Conservation (phyloP, 306 rosid genomes). For the Medicago lupulina region DNA sequence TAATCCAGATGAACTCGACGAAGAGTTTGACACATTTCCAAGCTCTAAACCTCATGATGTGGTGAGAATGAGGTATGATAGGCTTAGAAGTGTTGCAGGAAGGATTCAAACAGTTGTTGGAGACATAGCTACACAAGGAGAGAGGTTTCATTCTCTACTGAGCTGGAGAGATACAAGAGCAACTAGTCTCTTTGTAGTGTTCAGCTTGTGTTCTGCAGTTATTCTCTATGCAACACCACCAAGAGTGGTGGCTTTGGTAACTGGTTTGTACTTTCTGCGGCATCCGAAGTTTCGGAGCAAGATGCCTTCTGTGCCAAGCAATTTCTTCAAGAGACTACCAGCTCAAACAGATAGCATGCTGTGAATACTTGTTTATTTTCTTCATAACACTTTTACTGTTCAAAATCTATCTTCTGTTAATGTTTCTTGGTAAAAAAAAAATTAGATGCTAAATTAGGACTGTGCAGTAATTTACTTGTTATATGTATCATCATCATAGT, state of each 20-base stretch:
- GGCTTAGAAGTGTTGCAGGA: constrained; percentile 89
- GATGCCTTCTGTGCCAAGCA: constrained; percentile 81
- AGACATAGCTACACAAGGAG: constrained; percentile 96
- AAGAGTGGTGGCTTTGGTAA: constrained; percentile 70
- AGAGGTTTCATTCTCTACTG: constrained; percentile 79
- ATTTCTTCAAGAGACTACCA: constrained; percentile 88
- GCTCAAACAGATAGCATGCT: constrained; percentile 81
- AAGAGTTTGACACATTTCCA: constrained; percentile 94
- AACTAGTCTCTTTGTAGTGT: constrained; percentile 70
- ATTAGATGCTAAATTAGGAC: neutral
- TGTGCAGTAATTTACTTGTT: neutral
- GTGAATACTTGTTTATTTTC: constrained; percentile 40
- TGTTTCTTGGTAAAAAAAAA: neutral
- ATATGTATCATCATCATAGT: constrained; percentile 2
- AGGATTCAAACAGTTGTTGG: constrained; percentile 94
- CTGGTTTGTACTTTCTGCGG: constrained; percentile 73
- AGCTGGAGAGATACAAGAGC: constrained; percentile 98
- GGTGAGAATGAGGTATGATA: constrained; percentile 87
- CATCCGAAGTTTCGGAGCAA: constrained; percentile 90
- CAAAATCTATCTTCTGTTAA: constrained; percentile 10
- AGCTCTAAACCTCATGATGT: constrained; percentile 66
- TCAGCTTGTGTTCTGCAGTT: constrained; percentile 75
- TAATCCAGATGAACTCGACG: constrained; percentile 88
- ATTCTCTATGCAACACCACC: constrained; percentile 77
- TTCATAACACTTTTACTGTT: neutral